Evolutionary conservation across 108 stramenopile genomes (phyloP).

Genomic region (Cyclotella choctawhatcheeana): DNA sequence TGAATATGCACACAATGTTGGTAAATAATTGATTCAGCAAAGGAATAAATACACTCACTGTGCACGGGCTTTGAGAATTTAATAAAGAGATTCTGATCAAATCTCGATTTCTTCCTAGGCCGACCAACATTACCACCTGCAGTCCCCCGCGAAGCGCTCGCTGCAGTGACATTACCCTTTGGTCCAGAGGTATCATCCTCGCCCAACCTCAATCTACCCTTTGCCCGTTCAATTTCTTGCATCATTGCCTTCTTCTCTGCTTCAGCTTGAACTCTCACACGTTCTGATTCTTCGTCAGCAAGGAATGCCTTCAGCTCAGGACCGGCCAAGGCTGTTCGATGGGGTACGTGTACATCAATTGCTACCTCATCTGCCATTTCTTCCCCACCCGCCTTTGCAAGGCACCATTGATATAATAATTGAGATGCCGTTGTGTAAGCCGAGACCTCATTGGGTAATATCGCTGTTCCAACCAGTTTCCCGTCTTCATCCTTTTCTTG

Average conservation of each 20-base stretch:
- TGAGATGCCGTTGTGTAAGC: constrained; percentile 74
- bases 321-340: constrained; percentile 69
- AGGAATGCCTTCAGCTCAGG: constrained; percentile 70
- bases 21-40: background rate
- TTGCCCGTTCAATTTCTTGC: constrained; percentile 83
- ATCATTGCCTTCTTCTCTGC: constrained; percentile 83
- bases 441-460: constrained; percentile 47
- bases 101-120: constrained; percentile 83
- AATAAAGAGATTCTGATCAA: constrained; percentile 86
- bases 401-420: constrained; percentile 76
- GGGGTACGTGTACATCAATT: constrained; percentile 77
- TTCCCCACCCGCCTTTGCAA: constrained; percentile 73
- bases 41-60: constrained; percentile 47
- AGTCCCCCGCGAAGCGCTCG: constrained; percentile 1
- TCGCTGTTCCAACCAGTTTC: constrained; percentile 52
- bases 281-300: constrained; percentile 73
- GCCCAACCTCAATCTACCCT: constrained; percentile 76
- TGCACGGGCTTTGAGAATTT: constrained; percentile 92
- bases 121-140: constrained; percentile 16
- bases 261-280: constrained; percentile 46
- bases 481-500: constrained; percentile 39
- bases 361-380: constrained; percentile 87
- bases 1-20: background rate
- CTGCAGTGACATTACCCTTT: constrained; percentile 15
- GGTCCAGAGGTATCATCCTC: constrained; percentile 51